Percentiles rank a stretch among this genome's conserved stretches.
Conservation (phyloP, 2,329 filamentous ascomycete genomes). For the Aaosphaeria pasadenensis region DNA sequence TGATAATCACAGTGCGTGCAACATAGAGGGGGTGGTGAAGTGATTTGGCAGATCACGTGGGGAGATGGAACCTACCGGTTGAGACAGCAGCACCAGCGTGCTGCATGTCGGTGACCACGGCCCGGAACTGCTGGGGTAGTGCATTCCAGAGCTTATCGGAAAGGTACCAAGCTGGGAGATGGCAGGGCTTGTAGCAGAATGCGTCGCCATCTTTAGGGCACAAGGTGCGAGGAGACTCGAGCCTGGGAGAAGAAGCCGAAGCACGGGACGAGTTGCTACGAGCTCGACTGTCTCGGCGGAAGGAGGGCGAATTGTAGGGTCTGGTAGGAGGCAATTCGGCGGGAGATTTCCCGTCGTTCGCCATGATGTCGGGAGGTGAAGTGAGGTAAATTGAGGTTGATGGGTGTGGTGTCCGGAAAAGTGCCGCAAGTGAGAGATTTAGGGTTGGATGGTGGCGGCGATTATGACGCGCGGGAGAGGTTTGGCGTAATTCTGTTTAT, state of each 20-base stretch:
- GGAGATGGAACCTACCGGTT: constrained; percentile 34
- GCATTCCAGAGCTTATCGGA: constrained; percentile 34
- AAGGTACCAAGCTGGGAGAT: constrained; percentile 39
- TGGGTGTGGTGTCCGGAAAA: too few relatives aligned
- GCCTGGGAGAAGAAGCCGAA: neutral
- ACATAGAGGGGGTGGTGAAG: constrained; percentile 2
- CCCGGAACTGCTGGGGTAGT: constrained; percentile 35
- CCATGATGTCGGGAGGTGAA: too few relatives aligned
- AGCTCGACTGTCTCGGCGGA: neutral
- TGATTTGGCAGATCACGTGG: neutral
- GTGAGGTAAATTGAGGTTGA: too few relatives aligned
- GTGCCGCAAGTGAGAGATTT: too few relatives aligned
- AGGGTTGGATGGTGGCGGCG: too few relatives aligned
- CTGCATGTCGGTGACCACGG: constrained; percentile 36
- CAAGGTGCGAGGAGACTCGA: constrained; percentile 23
- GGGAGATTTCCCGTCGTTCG: neutral
- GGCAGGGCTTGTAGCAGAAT: constrained; percentile 35
- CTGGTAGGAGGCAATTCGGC: neutral
- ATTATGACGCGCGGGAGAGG: too few relatives aligned
- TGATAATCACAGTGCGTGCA: constrained; percentile 3
- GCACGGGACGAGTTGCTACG: neutral
- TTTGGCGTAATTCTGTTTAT: too few relatives aligned
- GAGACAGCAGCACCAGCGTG: constrained; percentile 45
- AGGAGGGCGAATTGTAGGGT: neutral
- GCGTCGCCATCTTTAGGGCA: constrained; percentile 35